Evolutionary conservation across 768 basidiomycete genomes (phyloP).

Genomic region (Auriscalpium orientale): DNA sequence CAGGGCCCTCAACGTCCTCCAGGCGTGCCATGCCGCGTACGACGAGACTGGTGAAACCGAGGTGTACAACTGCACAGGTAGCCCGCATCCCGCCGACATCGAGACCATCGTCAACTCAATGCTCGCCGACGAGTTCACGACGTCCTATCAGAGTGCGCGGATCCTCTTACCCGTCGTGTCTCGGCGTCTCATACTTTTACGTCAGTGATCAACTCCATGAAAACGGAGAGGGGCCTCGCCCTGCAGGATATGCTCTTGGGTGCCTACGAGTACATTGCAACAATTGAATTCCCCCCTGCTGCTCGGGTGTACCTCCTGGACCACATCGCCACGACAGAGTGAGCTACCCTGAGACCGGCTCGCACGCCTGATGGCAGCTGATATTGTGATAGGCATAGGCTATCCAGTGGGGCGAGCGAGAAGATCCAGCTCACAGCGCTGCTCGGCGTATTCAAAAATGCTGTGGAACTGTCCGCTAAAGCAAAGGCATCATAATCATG

Average conservation of each 20-base stretch:
- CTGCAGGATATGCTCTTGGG: slow-evolving; percentile 91
- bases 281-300: slow-evolving; percentile 76
- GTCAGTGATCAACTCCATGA: slow-evolving; percentile 78
- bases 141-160: slow-evolving; percentile 67
- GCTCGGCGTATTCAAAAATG: slow-evolving; percentile 88
- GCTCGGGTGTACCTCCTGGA: slow-evolving; percentile 90
- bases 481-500: slow-evolving; percentile 3
- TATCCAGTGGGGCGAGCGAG: slow-evolving; percentile 89
- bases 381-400: slow-evolving; percentile 55
- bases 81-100: slow-evolving; percentile 91
- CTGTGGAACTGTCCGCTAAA: slow-evolving; percentile 68
- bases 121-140: slow-evolving; percentile 94
- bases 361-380: neutral
- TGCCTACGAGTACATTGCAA: slow-evolving; percentile 84
- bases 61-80: slow-evolving; percentile 95
- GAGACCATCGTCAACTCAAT: slow-evolving; percentile 90
- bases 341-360: slow-evolving; percentile 24
- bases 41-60: slow-evolving; percentile 82
- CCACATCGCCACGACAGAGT: slow-evolving; percentile 94
- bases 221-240: slow-evolving; percentile 88
- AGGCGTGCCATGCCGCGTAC: slow-evolving; percentile 98
- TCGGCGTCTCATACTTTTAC: neutral
- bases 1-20: slow-evolving; percentile 88
- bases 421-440: slow-evolving; percentile 91
- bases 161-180: neutral